phyloP scores from a whole-genome alignment of 2,329 filamentous ascomycete species.

The Pseudogymnoascus sp. region DNA sequence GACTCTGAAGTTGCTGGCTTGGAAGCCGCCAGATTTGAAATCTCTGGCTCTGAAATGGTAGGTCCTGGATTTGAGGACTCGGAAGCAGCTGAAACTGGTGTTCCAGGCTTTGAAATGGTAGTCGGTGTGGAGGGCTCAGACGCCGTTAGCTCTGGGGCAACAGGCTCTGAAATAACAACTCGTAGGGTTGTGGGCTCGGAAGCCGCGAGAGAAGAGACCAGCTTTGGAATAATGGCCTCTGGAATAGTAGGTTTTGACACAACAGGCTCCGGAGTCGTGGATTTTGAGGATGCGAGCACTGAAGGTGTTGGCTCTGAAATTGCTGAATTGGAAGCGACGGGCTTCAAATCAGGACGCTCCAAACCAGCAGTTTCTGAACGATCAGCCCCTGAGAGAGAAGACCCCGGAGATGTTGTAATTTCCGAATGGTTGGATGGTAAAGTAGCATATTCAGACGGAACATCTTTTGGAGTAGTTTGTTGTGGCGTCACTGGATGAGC shows the following conservation, averaged over 20 bases:
- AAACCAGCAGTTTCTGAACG: too few species aligned
- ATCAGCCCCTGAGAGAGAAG: too few species aligned
- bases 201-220: not conserved
- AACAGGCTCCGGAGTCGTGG: too few species aligned
- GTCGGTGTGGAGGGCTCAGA: not conserved
- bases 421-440: not conserved
- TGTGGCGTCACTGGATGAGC: not conserved
- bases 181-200: not conserved
- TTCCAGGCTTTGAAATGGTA: not conserved
- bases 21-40: not conserved
- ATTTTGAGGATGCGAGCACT: too few species aligned
- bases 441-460: not conserved
- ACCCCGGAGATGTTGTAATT: not conserved
- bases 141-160: not conserved
- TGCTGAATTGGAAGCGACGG: too few species aligned
- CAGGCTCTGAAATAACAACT: not conserved
- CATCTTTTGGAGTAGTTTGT: not conserved
- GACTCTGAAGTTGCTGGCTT: not conserved
- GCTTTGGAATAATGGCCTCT: not conserved
- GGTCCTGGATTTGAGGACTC: not conserved
- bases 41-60: not conserved
- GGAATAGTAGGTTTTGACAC: not conserved
- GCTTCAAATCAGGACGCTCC: too few species aligned
- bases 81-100: not conserved
- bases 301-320: too few species aligned